phyloP scores from a whole-genome alignment of 2,329 filamentous ascomycete genomes.

The Ceratocystis papillata region DNA sequence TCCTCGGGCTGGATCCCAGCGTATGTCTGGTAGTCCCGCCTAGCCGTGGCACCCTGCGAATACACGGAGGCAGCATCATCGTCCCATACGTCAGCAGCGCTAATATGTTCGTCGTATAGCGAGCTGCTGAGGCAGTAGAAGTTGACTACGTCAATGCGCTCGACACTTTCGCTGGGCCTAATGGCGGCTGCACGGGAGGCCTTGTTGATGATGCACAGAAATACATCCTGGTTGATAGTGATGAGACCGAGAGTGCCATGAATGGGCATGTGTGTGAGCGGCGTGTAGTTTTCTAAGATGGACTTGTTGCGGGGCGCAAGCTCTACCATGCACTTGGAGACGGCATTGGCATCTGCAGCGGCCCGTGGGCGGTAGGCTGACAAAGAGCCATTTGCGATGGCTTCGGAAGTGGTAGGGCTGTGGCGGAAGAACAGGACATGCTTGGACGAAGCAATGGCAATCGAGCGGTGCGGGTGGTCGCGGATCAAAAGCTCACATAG shows the following conservation, averaged over 20 bases:
- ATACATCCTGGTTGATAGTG: conserved; percentile 71
- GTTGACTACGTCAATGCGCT: conserved; percentile 74
- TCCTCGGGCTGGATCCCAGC: conserved; percentile 49
- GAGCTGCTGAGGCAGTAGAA: conserved; percentile 86
- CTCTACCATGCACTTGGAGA: conserved; percentile 74
- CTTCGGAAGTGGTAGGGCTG: conserved; percentile 53
- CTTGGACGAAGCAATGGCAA: conserved; percentile 69
- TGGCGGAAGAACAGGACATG: conserved; percentile 79
- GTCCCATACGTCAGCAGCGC: conserved; percentile 41
- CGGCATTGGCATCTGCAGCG: conserved; percentile 33
- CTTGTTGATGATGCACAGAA: conserved; percentile 77
- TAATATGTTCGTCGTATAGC: conserved; percentile 69
- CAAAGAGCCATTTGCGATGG: conserved; percentile 48
- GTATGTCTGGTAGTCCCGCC: conserved; percentile 23
- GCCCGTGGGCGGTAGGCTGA: conserved; percentile 40
- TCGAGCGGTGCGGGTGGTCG: conserved; percentile 76
- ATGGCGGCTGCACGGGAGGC: conserved; percentile 70
- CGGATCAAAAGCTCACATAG: conserved; percentile 72
- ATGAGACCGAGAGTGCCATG: conserved; percentile 84
- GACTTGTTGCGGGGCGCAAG: conserved; percentile 56
- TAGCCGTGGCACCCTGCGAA: conserved; percentile 34
- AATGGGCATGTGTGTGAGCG: conserved; percentile 60
- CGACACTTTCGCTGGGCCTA: conserved; percentile 77
- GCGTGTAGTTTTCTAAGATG: conserved; percentile 65
- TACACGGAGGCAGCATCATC: conserved; percentile 41